These are phyloP conservation scores for Trichophyton mentagrophytes DNA, from an alignment of 2,329 filamentous ascomycete species.

Conservation along the genomic window DNA sequence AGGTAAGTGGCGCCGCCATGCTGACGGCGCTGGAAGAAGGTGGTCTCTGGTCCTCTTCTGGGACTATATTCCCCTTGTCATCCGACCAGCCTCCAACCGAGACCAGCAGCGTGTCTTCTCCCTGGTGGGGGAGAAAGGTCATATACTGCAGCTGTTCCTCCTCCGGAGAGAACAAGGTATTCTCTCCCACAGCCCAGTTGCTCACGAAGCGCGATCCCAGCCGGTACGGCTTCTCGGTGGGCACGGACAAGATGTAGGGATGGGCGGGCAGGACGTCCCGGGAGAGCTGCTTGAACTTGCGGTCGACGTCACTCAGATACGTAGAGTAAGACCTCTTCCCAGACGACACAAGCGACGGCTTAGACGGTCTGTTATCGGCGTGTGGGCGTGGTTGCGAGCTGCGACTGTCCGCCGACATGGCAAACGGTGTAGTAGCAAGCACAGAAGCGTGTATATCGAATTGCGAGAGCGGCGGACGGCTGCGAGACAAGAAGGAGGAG, in stretches of 20 bases:
- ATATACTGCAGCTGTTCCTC: constrained; percentile 51
- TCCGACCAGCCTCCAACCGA: constrained; percentile 44
- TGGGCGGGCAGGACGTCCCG: constrained; percentile 33
- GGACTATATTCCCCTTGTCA: constrained; percentile 34
- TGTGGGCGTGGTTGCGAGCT: constrained; percentile 6
- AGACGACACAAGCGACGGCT: constrained; percentile 5
- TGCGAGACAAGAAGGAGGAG: background rate
- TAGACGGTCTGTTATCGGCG: constrained; percentile 7
- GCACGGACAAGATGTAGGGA: constrained; percentile 36
- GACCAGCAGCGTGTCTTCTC: constrained; percentile 39
- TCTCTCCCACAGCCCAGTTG: constrained; percentile 36
- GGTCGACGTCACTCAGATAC: constrained; percentile 18
- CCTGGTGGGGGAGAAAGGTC: constrained; percentile 48
- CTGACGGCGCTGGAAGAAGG: constrained; percentile 24
- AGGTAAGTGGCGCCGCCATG: constrained; percentile 27
- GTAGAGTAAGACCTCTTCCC: constrained; percentile 13
- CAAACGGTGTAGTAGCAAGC: constrained; percentile 7
- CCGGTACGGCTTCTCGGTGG: constrained; percentile 35
- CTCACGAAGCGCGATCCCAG: constrained; percentile 31
- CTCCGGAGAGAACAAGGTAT: constrained; percentile 41
- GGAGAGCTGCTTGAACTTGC: constrained; percentile 28
- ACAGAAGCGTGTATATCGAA: background rate
- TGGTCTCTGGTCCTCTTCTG: constrained; percentile 24
- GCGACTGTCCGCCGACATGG: constrained; percentile 13
- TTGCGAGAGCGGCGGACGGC: background rate